phyloP scores from a whole-genome alignment of 2,329 filamentous ascomycete genomes.

The Colletotrichum liriopes region DNA sequence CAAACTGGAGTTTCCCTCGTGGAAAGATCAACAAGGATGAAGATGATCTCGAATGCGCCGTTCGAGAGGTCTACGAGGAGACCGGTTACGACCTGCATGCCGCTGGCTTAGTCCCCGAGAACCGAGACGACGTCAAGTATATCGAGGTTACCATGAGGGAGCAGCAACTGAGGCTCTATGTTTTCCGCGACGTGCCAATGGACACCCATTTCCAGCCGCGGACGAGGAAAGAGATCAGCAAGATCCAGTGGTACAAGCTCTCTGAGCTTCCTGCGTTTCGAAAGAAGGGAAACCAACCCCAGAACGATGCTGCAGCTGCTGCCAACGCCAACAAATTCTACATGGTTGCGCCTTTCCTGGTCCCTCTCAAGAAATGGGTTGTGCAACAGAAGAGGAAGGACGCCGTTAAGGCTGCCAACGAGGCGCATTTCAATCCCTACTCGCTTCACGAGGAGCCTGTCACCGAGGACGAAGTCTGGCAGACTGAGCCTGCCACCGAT shows the following conservation, averaged over 20 bases:
- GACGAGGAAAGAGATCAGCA: slow-evolving; percentile 97
- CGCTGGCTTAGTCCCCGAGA: slow-evolving; percentile 82
- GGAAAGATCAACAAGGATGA: slow-evolving; percentile 99
- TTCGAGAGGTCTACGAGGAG: slow-evolving; percentile 96
- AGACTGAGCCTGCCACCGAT: slow-evolving; percentile 54
- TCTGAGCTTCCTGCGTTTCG: slow-evolving; percentile 88
- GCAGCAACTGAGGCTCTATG: slow-evolving; percentile 92
- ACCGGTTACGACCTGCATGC: slow-evolving; percentile 88
- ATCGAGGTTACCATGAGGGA: slow-evolving; percentile 93
- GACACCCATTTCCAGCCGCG: slow-evolving; percentile 90
- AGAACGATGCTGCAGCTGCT: slow-evolving; percentile 69
- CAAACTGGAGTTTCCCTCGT: slow-evolving; percentile 95
- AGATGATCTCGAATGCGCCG: slow-evolving; percentile 91
- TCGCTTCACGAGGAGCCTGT: slow-evolving; percentile 69
- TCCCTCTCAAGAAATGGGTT: slow-evolving; percentile 91
- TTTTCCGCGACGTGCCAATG: slow-evolving; percentile 90
- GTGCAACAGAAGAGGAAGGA: slow-evolving; percentile 85
- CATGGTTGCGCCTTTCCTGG: slow-evolving; percentile 96
- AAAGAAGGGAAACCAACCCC: slow-evolving; percentile 73
- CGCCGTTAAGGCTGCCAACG: slow-evolving; percentile 60
- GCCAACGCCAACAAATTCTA: slow-evolving; percentile 91
- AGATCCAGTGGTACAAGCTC: slow-evolving; percentile 94
- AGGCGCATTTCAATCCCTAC: slow-evolving; percentile 59
- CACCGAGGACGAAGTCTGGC: slow-evolving; percentile 74
- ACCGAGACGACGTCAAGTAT: slow-evolving; percentile 78